A percentile compares a stretch with the other conserved stretches of the same genome.
These are phyloP conservation scores for Corchorus olitorius DNA, from an alignment of 345 rosid genomes.

Conservation along the genomic window DNA sequence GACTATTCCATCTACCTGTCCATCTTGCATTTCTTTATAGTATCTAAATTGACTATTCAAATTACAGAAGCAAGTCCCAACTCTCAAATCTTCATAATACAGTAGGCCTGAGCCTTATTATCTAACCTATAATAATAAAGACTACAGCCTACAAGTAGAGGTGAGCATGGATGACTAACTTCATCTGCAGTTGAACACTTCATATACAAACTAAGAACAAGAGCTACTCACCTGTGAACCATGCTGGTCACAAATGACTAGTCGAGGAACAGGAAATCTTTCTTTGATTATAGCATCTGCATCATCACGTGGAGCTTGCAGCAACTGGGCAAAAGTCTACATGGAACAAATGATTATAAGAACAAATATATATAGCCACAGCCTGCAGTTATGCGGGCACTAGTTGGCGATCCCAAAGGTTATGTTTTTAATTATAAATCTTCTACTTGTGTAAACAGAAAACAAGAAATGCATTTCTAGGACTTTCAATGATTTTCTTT, in stretches of 20 bases:
- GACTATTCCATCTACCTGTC: not conserved
- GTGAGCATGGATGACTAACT: not conserved
- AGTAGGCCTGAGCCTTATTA: not conserved
- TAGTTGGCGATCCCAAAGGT: not conserved
- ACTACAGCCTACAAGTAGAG: not conserved
- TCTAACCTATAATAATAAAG: not conserved
- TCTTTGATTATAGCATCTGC: conserved; percentile 67
- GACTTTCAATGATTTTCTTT: not conserved
- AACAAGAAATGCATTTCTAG: not conserved
- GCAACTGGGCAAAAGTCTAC: conserved; percentile 80
- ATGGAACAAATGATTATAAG: not conserved
- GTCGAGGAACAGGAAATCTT: conserved; percentile 92
- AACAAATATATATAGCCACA: not conserved
- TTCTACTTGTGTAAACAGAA: not conserved
- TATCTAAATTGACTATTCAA: not conserved
- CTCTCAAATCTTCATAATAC: not conserved
- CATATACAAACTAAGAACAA: not conserved
- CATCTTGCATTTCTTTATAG: not conserved
- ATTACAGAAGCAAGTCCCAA: not conserved
- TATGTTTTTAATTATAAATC: not conserved
- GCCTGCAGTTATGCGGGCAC: not conserved
- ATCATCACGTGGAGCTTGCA: conserved; percentile 72
- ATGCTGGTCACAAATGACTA: conserved; percentile 92
- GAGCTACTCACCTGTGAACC: conserved; percentile 80
- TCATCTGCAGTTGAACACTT: conserved; percentile 4